Evolutionary conservation across 805 yeast species (phyloP).

Genomic region (Candida ascalaphidarum): DNA sequence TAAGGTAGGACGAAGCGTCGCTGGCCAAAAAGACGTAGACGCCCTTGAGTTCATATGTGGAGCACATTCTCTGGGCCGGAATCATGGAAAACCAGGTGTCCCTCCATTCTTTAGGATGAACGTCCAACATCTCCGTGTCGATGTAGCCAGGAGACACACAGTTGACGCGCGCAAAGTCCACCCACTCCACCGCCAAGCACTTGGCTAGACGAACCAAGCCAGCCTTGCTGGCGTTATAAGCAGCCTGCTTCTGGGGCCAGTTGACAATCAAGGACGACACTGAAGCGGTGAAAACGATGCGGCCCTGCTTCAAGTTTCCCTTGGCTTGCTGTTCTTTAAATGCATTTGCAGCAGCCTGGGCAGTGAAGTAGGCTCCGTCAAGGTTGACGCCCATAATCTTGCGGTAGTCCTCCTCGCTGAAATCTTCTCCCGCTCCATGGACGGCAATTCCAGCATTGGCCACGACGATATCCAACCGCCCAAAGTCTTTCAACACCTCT

Average conservation of each 20-base stretch:
- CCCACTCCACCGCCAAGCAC: constrained; percentile 1
- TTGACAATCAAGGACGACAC: constrained; percentile 10
- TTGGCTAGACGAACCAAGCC: neutral
- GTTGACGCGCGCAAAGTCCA: constrained; percentile 1
- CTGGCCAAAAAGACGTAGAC: too few relatives aligned
- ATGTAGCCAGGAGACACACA: neutral
- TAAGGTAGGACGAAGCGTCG: too few relatives aligned
- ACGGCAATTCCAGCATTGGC: too few relatives aligned
- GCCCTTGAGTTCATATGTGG: neutral
- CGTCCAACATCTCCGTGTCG: constrained; percentile 1
- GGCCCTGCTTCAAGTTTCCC: constrained; percentile 4
- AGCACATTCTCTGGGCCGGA: neutral
- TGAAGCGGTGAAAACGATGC: constrained; percentile 3
- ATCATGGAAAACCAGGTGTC: neutral
- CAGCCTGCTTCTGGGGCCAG: constrained; percentile 13
- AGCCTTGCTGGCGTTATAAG: too few relatives aligned
- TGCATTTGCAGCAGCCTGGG: constrained; percentile 1
- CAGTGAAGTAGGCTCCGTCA: constrained; percentile 1
- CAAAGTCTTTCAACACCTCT: neutral
- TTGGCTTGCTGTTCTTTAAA: neutral
- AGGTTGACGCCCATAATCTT: neutral
- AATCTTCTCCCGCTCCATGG: too few relatives aligned
- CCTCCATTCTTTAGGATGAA: too few relatives aligned
- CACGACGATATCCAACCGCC: too few relatives aligned
- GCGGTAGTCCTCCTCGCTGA: neutral